Percentiles rank a stretch among this genome's conserved stretches.
Conservation (phyloP, 2,329 filamentous ascomycete species). For the Colletotrichum horii region DNA sequence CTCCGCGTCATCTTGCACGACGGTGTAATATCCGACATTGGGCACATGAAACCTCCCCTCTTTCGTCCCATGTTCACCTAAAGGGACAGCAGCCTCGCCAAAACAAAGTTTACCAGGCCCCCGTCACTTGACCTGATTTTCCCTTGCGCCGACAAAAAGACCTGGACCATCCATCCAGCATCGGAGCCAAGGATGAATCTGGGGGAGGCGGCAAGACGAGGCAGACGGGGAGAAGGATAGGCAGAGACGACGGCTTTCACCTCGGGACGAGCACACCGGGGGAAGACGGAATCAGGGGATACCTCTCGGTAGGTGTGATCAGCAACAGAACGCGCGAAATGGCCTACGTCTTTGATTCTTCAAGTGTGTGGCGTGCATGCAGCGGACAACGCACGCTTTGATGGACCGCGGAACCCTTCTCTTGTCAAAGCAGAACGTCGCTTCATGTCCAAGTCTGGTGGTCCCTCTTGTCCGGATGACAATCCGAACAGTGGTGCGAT, state of each 20-base stretch:
- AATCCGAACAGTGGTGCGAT: conserved; percentile 13
- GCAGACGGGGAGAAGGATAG: neutral
- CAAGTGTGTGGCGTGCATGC: neutral
- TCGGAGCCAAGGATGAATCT: neutral
- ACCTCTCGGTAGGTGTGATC: neutral
- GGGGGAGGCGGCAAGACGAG: neutral
- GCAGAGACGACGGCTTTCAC: neutral
- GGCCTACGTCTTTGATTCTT: neutral
- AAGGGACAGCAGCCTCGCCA: conserved; percentile 5
- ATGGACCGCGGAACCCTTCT: conserved; percentile 3
- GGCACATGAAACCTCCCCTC: conserved; percentile 15
- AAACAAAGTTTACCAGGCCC: conserved; percentile 7
- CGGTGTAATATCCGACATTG: conserved; percentile 3
- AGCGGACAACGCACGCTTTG: conserved; percentile 11
- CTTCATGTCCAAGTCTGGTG: neutral
- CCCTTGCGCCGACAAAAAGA: neutral
- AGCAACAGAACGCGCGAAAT: neutral
- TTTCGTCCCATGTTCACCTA: conserved; percentile 3
- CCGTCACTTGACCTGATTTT: conserved; percentile 11
- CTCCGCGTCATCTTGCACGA: conserved; percentile 3
- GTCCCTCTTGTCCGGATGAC: conserved; percentile 11
- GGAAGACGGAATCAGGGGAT: neutral
- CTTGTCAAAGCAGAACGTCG: conserved; percentile 11
- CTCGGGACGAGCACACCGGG: neutral
- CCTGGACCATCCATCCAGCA: neutral